Base-by-base conservation (phyloP, 2,329 filamentous ascomycete genomes). In the Aspergillus puulaauensis region DNA sequence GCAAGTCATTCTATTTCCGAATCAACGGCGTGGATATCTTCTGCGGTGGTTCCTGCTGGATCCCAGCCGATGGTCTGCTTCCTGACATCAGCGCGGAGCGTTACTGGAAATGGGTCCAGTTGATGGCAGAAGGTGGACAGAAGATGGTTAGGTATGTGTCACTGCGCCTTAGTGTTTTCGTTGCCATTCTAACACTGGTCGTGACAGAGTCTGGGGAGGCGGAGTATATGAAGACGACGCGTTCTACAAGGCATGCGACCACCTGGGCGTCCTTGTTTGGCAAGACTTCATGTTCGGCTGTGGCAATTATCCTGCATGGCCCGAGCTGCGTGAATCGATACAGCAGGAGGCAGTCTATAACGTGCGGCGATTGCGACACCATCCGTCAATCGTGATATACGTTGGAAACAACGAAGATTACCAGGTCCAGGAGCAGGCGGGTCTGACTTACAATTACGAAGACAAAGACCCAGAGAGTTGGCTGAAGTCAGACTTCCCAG, bases 401-500 rank as follows among this genome's bases (percentile, higher is more conserved):
- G 92, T 90, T 3, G 93, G 93, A 14, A 97, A 97, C 76, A 98
- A 97, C 68, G 93, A 98, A 73, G 93, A 97, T 71, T 97, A 97
- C 73, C 89, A 93, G 72, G 89, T 92, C 52, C 88, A 88, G 58
- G 91, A 96, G 72, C 82, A 82, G 23, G 84, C 83, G 63, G 81
- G 82, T 0, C 81, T 96, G 59, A 90, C 86, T 1, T 96, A 96
- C 73, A 81, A 96, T 62, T 89, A 85, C 60, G 82, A 86, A 12
- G 88, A 97, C 76, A 90, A 90, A 64, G 83, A 96, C 66, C 84
- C 90, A 0, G 83, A 92, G 57, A 90, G 82, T 72, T 97, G 93
- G 93, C 82, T 97, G 35, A 86, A 83, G 84, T 4, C 86, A 85
- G 68, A 93, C 68, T 97, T 96, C 68, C 92, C 93, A 0, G 93